A percentile compares a stretch with the other conserved stretches of the same genome.
phyloP scores from a whole-genome alignment of 768 basidiomycete genomes.

The Collybia sordida region DNA sequence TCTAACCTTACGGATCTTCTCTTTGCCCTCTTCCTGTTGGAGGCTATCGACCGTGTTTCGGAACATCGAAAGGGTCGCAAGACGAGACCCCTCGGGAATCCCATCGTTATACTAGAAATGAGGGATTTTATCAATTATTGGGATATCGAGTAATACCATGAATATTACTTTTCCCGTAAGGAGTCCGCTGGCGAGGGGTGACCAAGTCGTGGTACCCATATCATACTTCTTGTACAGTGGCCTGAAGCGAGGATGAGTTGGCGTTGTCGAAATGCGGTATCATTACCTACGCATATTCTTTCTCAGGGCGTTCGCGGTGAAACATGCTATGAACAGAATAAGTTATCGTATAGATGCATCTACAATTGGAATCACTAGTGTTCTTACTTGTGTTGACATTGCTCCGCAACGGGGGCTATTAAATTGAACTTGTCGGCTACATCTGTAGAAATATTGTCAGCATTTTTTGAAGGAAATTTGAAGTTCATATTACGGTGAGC shows the following conservation, averaged over 20 bases:
- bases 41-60: conserved; percentile 54
- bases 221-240: conserved; percentile 68
- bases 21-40: conserved; percentile 57
- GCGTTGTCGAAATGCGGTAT: neutral
- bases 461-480: neutral
- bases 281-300: conserved; percentile 61
- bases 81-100: conserved; percentile 72
- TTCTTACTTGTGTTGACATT: conserved; percentile 67
- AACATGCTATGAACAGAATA: conserved; percentile 53
- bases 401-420: conserved; percentile 72
- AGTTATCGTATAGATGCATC: neutral
- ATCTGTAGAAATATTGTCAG: conserved; percentile 32
- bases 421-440: conserved; percentile 68
- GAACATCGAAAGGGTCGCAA: conserved; percentile 53
- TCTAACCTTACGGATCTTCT: conserved; percentile 68
- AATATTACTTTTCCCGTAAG: conserved; percentile 70
- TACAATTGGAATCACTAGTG: neutral
- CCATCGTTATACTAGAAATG: conserved; percentile 63
- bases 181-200: conserved; percentile 70
- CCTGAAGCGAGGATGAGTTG: conserved; percentile 24
- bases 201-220: conserved; percentile 71
- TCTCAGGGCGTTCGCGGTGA: conserved; percentile 78
- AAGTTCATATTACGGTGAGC: conserved; percentile 36
- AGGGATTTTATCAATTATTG: neutral
- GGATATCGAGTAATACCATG: neutral